Conservation (phyloP, 106 monocot genomes). For the Xerophyta viscosa region DNA sequence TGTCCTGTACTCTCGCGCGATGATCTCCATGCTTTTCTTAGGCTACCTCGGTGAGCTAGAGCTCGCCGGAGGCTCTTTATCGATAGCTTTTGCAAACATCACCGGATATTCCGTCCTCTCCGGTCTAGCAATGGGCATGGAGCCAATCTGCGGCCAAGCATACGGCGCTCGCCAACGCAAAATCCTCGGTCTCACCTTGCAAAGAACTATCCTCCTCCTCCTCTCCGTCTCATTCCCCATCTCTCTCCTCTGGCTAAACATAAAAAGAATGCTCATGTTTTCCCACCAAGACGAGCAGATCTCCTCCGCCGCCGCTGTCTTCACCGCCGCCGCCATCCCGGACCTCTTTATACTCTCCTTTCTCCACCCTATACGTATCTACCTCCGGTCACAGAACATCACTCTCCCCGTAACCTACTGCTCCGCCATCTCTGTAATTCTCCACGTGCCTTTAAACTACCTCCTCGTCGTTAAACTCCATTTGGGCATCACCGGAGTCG, state of each 20-base stretch:
- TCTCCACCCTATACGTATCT: constrained; percentile 74
- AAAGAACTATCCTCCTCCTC: constrained; percentile 77
- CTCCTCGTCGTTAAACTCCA: constrained; percentile 46
- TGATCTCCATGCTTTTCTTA: constrained; percentile 94
- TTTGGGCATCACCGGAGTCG: constrained; percentile 65
- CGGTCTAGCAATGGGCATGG: constrained; percentile 94
- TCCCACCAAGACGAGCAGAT: constrained; percentile 58
- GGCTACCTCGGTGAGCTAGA: constrained; percentile 76
- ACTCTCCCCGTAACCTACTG: constrained; percentile 66
- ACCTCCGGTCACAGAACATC: constrained; percentile 60
- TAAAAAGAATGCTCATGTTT: constrained; percentile 34
- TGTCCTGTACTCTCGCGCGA: constrained; percentile 76
- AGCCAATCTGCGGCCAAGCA: constrained; percentile 96
- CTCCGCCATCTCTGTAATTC: constrained; percentile 47
- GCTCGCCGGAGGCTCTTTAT: constrained; percentile 79
- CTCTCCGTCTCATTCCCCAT: constrained; percentile 70
- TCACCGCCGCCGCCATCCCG: constrained; percentile 51
- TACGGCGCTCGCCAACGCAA: constrained; percentile 67
- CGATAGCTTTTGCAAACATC: constrained; percentile 93
- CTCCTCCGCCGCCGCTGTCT: constrained; percentile 35
- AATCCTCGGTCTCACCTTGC: constrained; percentile 68
- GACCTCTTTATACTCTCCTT: constrained; percentile 80
- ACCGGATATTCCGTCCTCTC: constrained; percentile 94
- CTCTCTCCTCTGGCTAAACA: constrained; percentile 75
- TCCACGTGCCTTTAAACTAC: constrained; percentile 71